Conservation (phyloP, 176 grass and related monocot species). For the Bonia amplexicaulis region DNA sequence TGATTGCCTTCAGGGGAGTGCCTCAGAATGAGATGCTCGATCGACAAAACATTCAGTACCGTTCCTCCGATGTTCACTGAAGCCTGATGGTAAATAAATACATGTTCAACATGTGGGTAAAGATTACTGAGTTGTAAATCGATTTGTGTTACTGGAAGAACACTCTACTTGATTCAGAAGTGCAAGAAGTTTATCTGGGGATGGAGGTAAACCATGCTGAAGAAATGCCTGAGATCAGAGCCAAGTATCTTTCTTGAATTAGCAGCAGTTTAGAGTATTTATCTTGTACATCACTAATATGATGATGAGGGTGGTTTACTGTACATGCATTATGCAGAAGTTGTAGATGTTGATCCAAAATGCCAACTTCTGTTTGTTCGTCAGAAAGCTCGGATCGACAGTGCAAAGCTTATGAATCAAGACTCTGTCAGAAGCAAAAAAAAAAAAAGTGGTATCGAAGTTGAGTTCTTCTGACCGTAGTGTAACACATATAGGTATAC, state of each 20-base stretch:
- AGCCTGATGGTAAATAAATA: constrained; percentile 26
- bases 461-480: neutral
- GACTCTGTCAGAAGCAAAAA: constrained; percentile 35
- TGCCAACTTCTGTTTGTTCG: constrained; percentile 86
- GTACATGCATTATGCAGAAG: constrained; percentile 97
- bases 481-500: neutral
- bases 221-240: constrained; percentile 65
- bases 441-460: neutral
- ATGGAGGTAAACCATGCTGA: constrained; percentile 71
- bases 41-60: constrained; percentile 55
- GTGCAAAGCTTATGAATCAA: constrained; percentile 61
- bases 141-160: neutral
- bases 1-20: constrained; percentile 53
- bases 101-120: neutral
- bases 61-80: constrained; percentile 73
- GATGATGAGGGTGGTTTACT: constrained; percentile 6
- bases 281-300: neutral
- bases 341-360: constrained; percentile 99
- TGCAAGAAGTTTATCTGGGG: constrained; percentile 64
- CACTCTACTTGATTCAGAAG: constrained; percentile 59
- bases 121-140: neutral
- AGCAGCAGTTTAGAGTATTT: neutral
- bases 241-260: neutral
- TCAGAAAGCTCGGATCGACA: constrained; percentile 53
- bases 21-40: constrained; percentile 86